Conservation (phyloP, 805 yeast species). For the Metschnikowia cerradonensis region DNA sequence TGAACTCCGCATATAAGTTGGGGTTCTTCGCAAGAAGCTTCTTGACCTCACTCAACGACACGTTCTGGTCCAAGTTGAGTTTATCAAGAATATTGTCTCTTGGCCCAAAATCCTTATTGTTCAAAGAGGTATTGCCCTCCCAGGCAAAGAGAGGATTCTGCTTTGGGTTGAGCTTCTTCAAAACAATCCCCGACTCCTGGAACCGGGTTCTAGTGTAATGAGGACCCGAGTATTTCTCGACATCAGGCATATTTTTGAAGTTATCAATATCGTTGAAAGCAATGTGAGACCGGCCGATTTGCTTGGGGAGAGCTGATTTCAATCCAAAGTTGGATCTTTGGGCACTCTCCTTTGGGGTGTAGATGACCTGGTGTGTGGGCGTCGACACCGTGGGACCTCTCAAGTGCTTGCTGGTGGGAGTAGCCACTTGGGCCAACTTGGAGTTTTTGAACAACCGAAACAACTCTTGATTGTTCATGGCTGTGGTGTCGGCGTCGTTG, state of each 20-base stretch:
- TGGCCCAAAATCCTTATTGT: conserved; percentile 13
- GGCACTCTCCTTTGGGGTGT: conserved; percentile 62
- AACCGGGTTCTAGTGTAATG: conserved; percentile 61
- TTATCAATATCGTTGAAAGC: conserved; percentile 66
- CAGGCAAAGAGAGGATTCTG: conserved; percentile 43
- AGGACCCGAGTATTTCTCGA: conserved; percentile 58
- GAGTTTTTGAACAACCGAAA: conserved; percentile 34
- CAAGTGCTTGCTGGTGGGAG: conserved; percentile 31
- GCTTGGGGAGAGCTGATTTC: conserved; percentile 64
- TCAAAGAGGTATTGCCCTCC: conserved; percentile 19
- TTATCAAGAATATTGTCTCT: conserved; percentile 28
- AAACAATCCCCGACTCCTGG: conserved; percentile 61
- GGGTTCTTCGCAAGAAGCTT: conserved; percentile 40
- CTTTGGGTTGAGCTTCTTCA: conserved; percentile 28
- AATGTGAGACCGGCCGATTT: conserved; percentile 54
- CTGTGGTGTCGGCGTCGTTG: neutral
- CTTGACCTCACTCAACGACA: conserved; percentile 28
- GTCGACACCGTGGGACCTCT: conserved; percentile 24
- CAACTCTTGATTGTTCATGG: conserved; percentile 17
- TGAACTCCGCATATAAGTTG: conserved; percentile 48
- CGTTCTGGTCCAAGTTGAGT: conserved; percentile 28
- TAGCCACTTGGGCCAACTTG: conserved; percentile 43
- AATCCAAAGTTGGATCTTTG: conserved; percentile 73
- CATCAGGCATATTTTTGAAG: conserved; percentile 63
- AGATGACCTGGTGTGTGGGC: conserved; percentile 74